Evolutionary conservation across 495 filamentous ascomycete species (phyloP), one percentile per base, ranked within the genome.

Genomic region (Friedmanniomyces simplex): DNA sequence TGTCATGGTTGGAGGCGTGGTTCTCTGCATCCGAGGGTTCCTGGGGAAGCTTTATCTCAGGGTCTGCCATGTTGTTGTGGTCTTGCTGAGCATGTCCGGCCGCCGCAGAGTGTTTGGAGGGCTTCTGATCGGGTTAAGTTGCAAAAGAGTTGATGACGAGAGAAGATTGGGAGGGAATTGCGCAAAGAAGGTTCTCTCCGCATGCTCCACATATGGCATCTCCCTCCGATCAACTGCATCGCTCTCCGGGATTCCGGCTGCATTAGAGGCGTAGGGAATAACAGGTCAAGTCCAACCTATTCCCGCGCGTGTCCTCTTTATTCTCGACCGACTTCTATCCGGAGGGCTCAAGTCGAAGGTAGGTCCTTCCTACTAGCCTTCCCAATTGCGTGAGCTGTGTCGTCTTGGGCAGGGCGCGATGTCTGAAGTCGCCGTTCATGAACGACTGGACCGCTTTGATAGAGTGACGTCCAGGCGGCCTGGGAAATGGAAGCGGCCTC

Each of bases 21-120:
- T 59, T 32, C 51, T 25, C 42, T 3, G 36, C 20, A 32, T 63
- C 54, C 16, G 58, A 55, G 22, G 63, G 53, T 28, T 52, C 57
- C 47, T 50, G 58, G 12, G 63, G 66, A 5, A 65, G 60, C 26
- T 61, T 61, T 14, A 66, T 55, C 22, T 65, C 63, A 8, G 63
- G 55, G 48, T 63, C 63, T 30, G 66, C 66, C 60, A 68, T 68
- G 52, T 24, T 55, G 6, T 3, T 3, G 10, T 32, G 39, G 18
- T 16, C 14, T 16, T 43, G 39, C 4, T 43, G 39, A 43, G 39
- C 39, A 43, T 43, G 18, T 43, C 39, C 18, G 14, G 39, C 14
- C 18, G 39, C 14, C 13, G 39, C 13, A 20, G 18, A 16, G 14
- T 43, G 4, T 20, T 43, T 3, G 28, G 10, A 32, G 28, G 4